Evolutionary conservation across 768 basidiomycete genomes (phyloP).

Genomic region (Daedaleopsis sinensis): DNA sequence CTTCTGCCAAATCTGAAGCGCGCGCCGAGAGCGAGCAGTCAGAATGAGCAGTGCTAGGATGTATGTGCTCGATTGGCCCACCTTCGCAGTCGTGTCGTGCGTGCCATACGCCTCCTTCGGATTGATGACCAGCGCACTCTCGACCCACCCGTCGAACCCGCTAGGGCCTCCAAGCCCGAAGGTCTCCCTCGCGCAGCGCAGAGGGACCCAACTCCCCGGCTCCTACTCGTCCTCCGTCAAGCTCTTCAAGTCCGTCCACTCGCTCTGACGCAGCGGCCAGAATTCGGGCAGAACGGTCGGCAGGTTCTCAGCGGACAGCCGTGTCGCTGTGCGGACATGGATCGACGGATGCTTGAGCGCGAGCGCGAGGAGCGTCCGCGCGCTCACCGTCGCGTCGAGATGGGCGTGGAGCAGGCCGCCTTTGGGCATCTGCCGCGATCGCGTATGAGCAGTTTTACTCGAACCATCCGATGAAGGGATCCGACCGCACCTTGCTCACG

Average conservation of each 20-base stretch:
- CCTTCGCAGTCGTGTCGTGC: slow-evolving; percentile 72
- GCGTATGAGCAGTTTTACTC: too few relatives aligned
- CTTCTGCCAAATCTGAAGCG: slow-evolving; percentile 71
- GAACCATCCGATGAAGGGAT: too few relatives aligned
- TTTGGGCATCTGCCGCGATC: slow-evolving; percentile 67
- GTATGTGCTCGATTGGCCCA: slow-evolving; percentile 18
- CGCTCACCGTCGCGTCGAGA: slow-evolving; percentile 70
- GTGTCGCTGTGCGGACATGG: slow-evolving; percentile 54
- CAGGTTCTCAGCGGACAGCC: slow-evolving; percentile 46
- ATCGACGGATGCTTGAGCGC: slow-evolving; percentile 60
- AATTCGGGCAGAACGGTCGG: slow-evolving; percentile 54
- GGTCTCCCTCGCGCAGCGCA: slow-evolving; percentile 52
- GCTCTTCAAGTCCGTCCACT: slow-evolving; percentile 26
- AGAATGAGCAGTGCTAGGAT: neutral
- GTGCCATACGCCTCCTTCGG: slow-evolving; percentile 73
- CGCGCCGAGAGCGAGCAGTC: neutral
- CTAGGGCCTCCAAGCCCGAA: slow-evolving; percentile 65
- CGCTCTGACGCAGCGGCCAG: slow-evolving; percentile 43
- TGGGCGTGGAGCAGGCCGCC: slow-evolving; percentile 77
- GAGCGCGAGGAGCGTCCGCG: slow-evolving; percentile 50
- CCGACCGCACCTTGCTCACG: slow-evolving; percentile 51
- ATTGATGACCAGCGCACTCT: slow-evolving; percentile 63
- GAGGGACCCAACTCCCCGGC: slow-evolving; percentile 54
- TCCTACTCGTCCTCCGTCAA: slow-evolving; percentile 49
- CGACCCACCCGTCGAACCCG: slow-evolving; percentile 72